phyloP scores from a whole-genome alignment of 306 rosid genomes.

The Quercus wislizeni region DNA sequence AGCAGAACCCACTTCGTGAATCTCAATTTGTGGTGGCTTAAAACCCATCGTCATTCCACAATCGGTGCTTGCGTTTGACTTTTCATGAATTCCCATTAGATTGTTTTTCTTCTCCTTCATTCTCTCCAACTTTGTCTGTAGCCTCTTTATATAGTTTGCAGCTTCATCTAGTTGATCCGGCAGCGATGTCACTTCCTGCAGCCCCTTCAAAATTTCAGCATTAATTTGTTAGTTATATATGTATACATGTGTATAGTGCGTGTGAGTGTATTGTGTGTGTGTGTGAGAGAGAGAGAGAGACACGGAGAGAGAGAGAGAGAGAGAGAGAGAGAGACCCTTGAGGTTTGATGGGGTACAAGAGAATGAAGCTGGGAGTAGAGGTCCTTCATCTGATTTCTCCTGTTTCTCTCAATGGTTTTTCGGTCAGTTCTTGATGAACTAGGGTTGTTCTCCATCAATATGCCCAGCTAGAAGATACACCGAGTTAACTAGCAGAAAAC shows the following conservation, averaged over 20 bases:
- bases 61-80: neutral
- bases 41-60: neutral
- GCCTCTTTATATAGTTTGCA: constrained; percentile 57
- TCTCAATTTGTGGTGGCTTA: constrained; percentile 51
- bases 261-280: neutral
- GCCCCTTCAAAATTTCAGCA: neutral
- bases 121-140: constrained; percentile 55
- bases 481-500: neutral
- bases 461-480: neutral
- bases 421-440: constrained; percentile 57
- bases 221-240: neutral
- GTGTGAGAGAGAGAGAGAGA: neutral
- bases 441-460: constrained; percentile 52
- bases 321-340: constrained; percentile 32
- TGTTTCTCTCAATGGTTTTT: constrained; percentile 52
- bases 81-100: constrained; percentile 30
- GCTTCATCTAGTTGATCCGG: constrained; percentile 65
- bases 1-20: constrained; percentile 46
- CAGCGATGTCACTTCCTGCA: constrained; percentile 43
- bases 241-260: neutral
- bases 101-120: constrained; percentile 57
- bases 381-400: constrained; percentile 73
- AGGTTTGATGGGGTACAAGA: constrained; percentile 52
- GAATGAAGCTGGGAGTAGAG: constrained; percentile 54
- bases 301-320: neutral